Percentiles rank a stretch among this genome's conserved stretches.
Conservation (phyloP, 148 eudicot genomes). For the Bassia scoparia region DNA sequence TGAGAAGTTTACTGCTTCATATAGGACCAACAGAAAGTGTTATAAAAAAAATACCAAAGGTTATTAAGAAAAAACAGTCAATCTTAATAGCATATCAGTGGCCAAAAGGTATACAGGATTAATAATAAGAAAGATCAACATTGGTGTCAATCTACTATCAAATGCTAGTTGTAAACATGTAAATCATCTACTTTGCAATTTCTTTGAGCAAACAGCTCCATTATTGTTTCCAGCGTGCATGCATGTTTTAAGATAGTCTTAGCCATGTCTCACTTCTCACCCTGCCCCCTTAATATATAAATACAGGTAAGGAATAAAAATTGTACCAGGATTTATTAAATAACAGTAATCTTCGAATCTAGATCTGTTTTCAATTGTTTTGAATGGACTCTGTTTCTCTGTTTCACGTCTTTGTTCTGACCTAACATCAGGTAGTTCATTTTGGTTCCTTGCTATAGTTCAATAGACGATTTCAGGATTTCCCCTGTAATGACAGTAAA, state of each 20-base stretch:
- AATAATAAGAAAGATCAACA: too few species aligned
- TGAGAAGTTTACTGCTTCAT: background rate
- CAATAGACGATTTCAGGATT: background rate
- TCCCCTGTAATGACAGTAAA: background rate
- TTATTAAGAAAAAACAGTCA: background rate
- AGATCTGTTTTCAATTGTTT: too few species aligned
- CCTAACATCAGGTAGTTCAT: background rate
- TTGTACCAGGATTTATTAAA: too few species aligned
- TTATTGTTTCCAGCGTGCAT: constrained; percentile 4
- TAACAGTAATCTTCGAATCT: background rate
- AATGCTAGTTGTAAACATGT: background rate
- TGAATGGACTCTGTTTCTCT: too few species aligned
- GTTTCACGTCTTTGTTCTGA: background rate
- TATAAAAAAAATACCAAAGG: background rate
- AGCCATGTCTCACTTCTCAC: background rate
- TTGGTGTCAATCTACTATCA: too few species aligned
- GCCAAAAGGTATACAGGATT: too few species aligned
- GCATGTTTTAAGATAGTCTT: constrained; percentile 8
- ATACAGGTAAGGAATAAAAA: background rate
- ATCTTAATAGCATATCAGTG: too few species aligned
- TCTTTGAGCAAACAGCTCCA: too few species aligned
- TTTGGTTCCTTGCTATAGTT: background rate
- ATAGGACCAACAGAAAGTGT: background rate
- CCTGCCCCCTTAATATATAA: background rate
- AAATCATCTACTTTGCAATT: background rate